Evolutionary conservation across 768 basidiomycete species (phyloP), one percentile per base, ranked within the genome.

Genomic region (Pleurotus eryngii): DNA sequence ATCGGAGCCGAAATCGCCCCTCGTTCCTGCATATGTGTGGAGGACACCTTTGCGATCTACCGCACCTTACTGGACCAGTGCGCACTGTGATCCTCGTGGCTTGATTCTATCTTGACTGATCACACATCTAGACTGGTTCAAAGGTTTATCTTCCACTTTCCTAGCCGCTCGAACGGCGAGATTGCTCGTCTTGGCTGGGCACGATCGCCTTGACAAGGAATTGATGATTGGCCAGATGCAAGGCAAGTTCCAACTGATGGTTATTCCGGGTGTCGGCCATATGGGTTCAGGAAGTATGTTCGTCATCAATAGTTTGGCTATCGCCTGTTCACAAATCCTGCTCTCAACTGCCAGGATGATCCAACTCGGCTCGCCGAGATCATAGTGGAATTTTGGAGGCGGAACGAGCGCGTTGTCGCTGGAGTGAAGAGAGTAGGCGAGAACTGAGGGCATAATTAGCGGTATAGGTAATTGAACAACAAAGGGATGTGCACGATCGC

Each of bases 181-280:
- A 26, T 73, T 99, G 24, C 82, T 99, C 20, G 82, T 98, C 7
- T 77, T 99, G 14, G 97, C 97, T 0, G 96, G 95, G 0, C 86
- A 95, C 15, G 97, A 99, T 63, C 79, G 95, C 15, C 82, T 98
- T 3, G 97, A 99, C 66, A 89, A 84, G 63, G 86, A 92, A 62
- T 79, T 99, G 46, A 97, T 96, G 89, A 94, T 98, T 49, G 97
- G 90, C 1, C 93, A 95, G 67, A 95, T 96, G 93, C 92, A 88
- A 68, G 92, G 88, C 65, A 98, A 97, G 69, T 99, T 98, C 72
- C 96, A 98, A 72, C 80, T 98, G 69, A 87, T 82, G 20, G 93
- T 99, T 38, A 81, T 96, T 59, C 82, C 85, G 7, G 85, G 86
- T 35, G 92, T 92, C 0, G 96, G 97, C 0, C 97, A 99, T 67